Evolutionary conservation across 768 basidiomycete genomes (phyloP), one percentile per base, ranked within the genome.

Genomic region (Podaxis pistillaris): DNA sequence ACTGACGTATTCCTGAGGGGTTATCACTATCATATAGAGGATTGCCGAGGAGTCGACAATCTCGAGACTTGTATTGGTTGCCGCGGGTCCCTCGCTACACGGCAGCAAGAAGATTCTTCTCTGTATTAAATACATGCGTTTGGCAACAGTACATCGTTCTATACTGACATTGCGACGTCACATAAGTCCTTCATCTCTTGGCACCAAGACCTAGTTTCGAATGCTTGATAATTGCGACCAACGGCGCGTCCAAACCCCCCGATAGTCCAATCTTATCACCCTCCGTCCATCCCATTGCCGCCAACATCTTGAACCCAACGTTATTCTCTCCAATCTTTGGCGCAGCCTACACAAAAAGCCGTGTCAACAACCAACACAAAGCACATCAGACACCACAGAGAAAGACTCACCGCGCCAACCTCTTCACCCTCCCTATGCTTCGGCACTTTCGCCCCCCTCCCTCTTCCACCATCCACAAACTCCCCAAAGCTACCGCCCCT

Each of bases 231-330:
- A 94, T 83, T 12, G 93, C 94, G 0, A 86, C 86, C 58, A 97
- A 76, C 37, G 94, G 94, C 4, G 75, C 85, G 26, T 89, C 87
- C 59, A 96, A 73, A 0, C 93, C 93, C 36, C 76, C 83, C 7
- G 81, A 77, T 5, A 74, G 69, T 0, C 94, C 94, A 67, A 96
- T 94, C 12, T 82, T 77, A 46, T 86, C 81, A 0, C 94, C 94
- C 68, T 94, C 91, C 2, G 84, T 72, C 94, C 94, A 96, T 46
- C 96, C 96, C 96, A 98, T 97, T 64, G 83, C 79, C 15, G 88
- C 86, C 65, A 98, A 72, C 86, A 98, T 84, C 76, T 76, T 85
- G 78, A 96, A 97, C 0, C 96, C 96, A 55, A 95, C 69, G 67
- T 98, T 98, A 1, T 84, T 77, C 65, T 83, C 79, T 13, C 84